A percentile compares a stretch with the other conserved stretches of the same genome.
These are phyloP conservation scores for Hippophae rhamnoides DNA, from an alignment of 306 rosid species.

Conservation along the genomic window DNA sequence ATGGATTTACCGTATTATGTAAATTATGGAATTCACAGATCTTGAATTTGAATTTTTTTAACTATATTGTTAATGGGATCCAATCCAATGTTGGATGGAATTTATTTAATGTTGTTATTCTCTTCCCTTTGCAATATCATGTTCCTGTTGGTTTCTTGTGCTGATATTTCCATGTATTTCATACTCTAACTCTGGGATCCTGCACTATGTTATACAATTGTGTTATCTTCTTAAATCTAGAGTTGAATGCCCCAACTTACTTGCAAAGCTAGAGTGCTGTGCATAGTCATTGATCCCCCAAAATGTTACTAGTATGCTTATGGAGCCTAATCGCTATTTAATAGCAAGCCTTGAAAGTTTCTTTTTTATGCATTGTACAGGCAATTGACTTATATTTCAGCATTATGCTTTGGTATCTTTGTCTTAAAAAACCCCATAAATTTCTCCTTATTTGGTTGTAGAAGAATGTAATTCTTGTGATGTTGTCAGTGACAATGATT, in stretches of 20 bases:
- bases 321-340: neutral
- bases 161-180: too few relatives aligned
- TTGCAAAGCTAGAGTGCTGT: conserved; percentile 49
- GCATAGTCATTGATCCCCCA: conserved; percentile 54
- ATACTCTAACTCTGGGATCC: too few relatives aligned
- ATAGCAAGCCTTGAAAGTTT: neutral
- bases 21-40: too few relatives aligned
- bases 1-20: too few relatives aligned
- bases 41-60: too few relatives aligned
- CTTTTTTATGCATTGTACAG: neutral
- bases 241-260: conserved; percentile 74
- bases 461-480: conserved; percentile 94
- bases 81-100: too few relatives aligned
- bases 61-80: too few relatives aligned
- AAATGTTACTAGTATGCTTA: conserved; percentile 43
- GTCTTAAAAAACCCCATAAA: too few relatives aligned
- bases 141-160: too few relatives aligned
- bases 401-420: neutral
- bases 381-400: conserved; percentile 3
- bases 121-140: too few relatives aligned
- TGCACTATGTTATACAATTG: conserved; percentile 38
- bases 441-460: conserved; percentile 18
- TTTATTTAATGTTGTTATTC: too few relatives aligned
- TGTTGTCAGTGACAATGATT: conserved; percentile 62
- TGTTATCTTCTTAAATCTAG: conserved; percentile 74